Percentiles rank a stretch among this genome's conserved stretches.
Evolutionary conservation across 257 asterid species (phyloP).

Genomic region (Handroanthus guayacan): DNA sequence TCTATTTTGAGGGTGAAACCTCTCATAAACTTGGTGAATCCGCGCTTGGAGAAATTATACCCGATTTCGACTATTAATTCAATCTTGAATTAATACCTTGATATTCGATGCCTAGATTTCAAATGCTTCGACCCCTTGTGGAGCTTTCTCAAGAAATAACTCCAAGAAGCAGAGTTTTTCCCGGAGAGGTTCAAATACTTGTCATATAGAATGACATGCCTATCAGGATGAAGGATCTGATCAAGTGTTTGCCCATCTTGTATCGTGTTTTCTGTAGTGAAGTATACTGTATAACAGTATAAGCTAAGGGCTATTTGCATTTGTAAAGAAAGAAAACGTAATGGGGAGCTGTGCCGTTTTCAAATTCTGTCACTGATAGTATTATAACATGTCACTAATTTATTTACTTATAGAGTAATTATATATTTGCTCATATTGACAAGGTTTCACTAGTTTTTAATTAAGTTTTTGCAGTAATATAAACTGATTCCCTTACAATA

Average conservation of each 20-base stretch:
- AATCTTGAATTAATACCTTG: no score
- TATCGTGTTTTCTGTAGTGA: background rate
- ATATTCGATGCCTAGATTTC: background rate
- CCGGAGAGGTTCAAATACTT: background rate
- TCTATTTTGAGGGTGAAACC: no score
- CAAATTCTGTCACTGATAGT: no score
- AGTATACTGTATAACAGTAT: background rate
- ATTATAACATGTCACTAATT: no score
- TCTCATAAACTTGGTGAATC: no score
- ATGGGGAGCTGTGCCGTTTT: background rate
- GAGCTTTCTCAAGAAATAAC: background rate
- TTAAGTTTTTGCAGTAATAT: no score
- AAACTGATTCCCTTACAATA: no score
- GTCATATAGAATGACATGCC: background rate
- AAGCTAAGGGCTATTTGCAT: background rate
- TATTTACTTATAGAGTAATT: no score
- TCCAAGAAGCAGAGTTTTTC: background rate
- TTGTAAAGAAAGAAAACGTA: background rate
- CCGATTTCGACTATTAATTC: no score
- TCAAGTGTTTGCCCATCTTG: conserved; percentile 15
- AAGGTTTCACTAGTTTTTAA: no score
- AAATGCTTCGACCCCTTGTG: background rate
- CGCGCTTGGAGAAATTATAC: no score
- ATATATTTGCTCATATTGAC: no score
- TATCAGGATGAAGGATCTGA: background rate